Conservation (phyloP, 192 early-diverging fungal species). For the Neocallimastix lanati region DNA sequence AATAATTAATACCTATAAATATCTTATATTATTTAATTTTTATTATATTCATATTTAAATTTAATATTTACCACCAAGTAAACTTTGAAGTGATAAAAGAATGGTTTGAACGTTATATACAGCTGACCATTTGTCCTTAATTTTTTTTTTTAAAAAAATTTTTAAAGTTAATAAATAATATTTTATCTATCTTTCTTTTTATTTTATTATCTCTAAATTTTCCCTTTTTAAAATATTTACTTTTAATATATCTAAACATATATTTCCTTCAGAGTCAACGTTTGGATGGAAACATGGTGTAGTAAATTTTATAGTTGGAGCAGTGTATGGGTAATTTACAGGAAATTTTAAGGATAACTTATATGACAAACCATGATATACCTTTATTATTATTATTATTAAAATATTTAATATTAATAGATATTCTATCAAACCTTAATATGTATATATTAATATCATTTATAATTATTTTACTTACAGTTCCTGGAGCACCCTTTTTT, state of each 20-base stretch:
- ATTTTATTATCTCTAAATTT: no score
- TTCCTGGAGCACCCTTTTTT: background rate
- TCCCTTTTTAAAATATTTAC: background rate
- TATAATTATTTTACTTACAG: background rate
- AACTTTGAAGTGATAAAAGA: conserved; percentile 27
- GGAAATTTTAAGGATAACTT: conserved; percentile 32
- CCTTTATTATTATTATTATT: no score
- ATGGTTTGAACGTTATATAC: conserved; percentile 34
- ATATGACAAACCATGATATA: conserved; percentile 23
- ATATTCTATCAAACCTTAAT: no score
- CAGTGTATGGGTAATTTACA: conserved; percentile 21
- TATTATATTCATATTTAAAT: no score
- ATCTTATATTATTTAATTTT: no score
- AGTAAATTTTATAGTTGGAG: conserved; percentile 23
- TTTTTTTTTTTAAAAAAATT: no score
- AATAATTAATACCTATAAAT: no score
- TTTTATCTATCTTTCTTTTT: no score
- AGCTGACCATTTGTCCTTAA: conserved; percentile 32
- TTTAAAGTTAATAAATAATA: no score
- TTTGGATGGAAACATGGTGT: conserved; percentile 28
- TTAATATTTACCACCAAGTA: conserved; percentile 21
- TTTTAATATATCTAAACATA: conserved; percentile 36
- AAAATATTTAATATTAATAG: no score
- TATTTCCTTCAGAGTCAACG: conserved; percentile 21
- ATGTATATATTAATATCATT: no score